Percentiles rank a stretch among this genome's conserved stretches.
These are phyloP conservation scores for Penicillium vulpinum DNA, from an alignment of 2,329 filamentous ascomycete genomes.

Conservation along the genomic window DNA sequence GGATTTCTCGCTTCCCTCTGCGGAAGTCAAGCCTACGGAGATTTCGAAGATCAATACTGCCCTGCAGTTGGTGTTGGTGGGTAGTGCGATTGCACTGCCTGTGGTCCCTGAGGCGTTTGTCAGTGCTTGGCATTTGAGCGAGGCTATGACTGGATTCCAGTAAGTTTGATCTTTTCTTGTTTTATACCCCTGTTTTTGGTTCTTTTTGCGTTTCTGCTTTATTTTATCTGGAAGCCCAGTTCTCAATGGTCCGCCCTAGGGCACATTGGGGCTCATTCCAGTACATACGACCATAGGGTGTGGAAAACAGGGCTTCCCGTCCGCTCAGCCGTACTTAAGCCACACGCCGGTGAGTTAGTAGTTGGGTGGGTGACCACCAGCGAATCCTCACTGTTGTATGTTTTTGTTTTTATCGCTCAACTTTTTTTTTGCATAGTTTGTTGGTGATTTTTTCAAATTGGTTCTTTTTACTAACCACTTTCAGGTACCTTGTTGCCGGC, in stretches of 20 bases:
- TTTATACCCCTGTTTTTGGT: background rate
- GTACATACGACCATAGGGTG: constrained; percentile 50
- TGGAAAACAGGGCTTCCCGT: constrained; percentile 52
- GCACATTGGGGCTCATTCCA: background rate
- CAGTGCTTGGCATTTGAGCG: constrained; percentile 55
- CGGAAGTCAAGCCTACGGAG: constrained; percentile 47
- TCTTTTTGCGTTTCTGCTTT: background rate
- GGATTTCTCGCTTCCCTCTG: constrained; percentile 82
- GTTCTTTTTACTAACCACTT: constrained; percentile 4
- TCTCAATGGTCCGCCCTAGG: constrained; percentile 14
- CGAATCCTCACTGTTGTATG: constrained; percentile 50
- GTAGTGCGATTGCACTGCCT: constrained; percentile 77
- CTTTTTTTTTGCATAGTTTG: constrained; percentile 3
- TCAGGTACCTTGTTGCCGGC: constrained; percentile 76
- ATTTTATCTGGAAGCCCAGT: background rate
- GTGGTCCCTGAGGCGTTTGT: constrained; percentile 62
- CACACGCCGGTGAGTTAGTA: constrained; percentile 51
- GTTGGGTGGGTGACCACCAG: constrained; percentile 52
- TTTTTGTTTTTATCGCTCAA: constrained; percentile 35
- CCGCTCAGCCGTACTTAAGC: constrained; percentile 52
- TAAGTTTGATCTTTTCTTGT: constrained; percentile 31
- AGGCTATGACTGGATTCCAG: constrained; percentile 59
- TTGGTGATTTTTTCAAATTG: background rate
- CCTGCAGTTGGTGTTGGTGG: constrained; percentile 82
- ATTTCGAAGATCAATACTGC: constrained; percentile 78